Evolutionary conservation across 768 basidiomycete genomes (phyloP).

Genomic region (Suillus clintonianus): DNA sequence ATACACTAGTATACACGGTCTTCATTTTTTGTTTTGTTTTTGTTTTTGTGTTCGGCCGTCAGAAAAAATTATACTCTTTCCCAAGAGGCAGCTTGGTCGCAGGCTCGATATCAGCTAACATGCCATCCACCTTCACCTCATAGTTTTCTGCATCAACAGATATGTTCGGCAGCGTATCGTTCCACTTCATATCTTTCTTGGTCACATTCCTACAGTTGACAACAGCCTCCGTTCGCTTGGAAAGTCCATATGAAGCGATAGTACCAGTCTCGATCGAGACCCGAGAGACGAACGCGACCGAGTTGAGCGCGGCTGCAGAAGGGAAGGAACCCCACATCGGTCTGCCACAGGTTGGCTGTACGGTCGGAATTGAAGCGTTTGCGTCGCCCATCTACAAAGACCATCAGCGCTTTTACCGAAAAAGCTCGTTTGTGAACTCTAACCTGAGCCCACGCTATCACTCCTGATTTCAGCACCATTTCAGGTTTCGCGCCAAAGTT

Average conservation of each 20-base stretch:
- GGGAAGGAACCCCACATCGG: constrained; percentile 94
- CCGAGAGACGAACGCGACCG: constrained; percentile 83
- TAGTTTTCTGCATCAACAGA: constrained; percentile 91
- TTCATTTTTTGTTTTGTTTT: not conserved
- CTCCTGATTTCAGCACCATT: constrained; percentile 93
- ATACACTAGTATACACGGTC: not conserved
- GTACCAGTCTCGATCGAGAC: constrained; percentile 61
- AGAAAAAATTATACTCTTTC: constrained; percentile 81
- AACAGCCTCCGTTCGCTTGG: constrained; percentile 77
- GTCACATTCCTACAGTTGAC: constrained; percentile 68
- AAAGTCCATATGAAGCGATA: constrained; percentile 66
- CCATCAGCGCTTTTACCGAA: not conserved
- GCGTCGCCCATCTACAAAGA: constrained; percentile 86
- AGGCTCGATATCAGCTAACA: constrained; percentile 72
- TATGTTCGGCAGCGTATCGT: constrained; percentile 79
- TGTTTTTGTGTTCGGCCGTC: constrained; percentile 23
- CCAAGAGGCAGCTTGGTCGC: constrained; percentile 70
- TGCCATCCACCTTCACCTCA: constrained; percentile 80
- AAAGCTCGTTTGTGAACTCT: constrained; percentile 17
- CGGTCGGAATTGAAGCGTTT: constrained; percentile 93
- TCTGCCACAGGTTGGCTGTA: constrained; percentile 82
- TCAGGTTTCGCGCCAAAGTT: constrained; percentile 92
- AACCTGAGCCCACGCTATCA: constrained; percentile 92
- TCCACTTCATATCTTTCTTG: constrained; percentile 96
- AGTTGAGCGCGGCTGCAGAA: constrained; percentile 78